Percentiles rank a stretch among this genome's conserved stretches.
Conservation (phyloP, 805 yeast genomes). For the Pichia cephalocereana region DNA sequence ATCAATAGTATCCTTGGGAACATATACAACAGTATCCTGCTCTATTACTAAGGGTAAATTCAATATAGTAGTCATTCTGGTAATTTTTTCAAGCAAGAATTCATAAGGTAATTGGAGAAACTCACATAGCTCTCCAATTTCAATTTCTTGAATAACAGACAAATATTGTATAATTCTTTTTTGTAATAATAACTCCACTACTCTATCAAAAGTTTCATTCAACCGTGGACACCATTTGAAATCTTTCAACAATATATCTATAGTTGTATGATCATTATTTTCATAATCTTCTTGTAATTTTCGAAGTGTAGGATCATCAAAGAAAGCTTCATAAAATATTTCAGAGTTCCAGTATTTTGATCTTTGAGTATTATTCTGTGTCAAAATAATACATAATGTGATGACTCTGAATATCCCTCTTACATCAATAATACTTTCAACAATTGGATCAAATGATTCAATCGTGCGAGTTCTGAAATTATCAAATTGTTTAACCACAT, state of each 20-base stretch:
- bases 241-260: neutral
- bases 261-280: neutral
- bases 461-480: neutral
- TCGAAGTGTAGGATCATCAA: slow-evolving; percentile 4
- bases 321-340: slow-evolving; percentile 1
- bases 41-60: neutral
- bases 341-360: neutral
- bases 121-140: neutral
- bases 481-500: slow-evolving; percentile 9
- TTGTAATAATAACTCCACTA: neutral
- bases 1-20: neutral
- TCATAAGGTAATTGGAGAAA: neutral
- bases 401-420: neutral
- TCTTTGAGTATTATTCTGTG: slow-evolving; percentile 8
- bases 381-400: neutral
- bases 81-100: neutral
- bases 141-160: neutral
- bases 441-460: neutral
- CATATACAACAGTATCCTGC: neutral
- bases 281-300: neutral
- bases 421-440: neutral
- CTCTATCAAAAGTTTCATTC: neutral
- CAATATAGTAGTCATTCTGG: neutral
- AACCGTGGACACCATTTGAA: neutral
- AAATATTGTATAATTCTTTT: neutral